Evolutionary conservation across 1,284 basidiomycete species (phyloP), one percentile per base, ranked within the genome.

Genomic region (Boletellus deceptivus): DNA sequence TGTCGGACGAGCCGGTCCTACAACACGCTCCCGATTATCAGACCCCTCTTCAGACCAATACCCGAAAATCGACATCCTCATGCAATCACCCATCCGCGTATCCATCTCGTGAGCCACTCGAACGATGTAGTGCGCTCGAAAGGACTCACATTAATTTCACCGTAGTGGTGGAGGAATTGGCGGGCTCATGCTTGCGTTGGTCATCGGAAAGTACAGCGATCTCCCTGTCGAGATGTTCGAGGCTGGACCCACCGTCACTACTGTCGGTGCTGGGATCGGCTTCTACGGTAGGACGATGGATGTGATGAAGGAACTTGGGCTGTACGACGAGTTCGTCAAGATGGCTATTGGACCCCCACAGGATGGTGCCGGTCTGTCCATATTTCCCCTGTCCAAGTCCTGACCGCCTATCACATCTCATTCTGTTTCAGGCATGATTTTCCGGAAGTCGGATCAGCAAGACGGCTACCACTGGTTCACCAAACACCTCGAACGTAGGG

Each of bases 131-230:
- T 6, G 5, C 14, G 8, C 22, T 40, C 22, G 22, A 13, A 1
- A 3, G 38, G 18, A 31, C 31, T 42, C 9, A 10, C n/a, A 16
- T 37, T 50, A 13, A 54, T 31, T 1, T 41, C 25, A 4, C 35
- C 7, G 1, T 41, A 75, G 73, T 22, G 73, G 73, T 6, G 72
- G 66, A 13, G 73, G 73, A 3, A 67, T 72, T 33, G 72, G 65
- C 3, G 72, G 72, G 2, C 61, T 75, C n/a, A 60, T 59, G 3
- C 62, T 74, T 16, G 73, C 72, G 0, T 55, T 69, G 29, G 56
- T 67, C 2, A 59, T 75, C 11, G 64, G 59, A 0, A 66, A 62
- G 40, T 64, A 64, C 50, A 40, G 49, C 31, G 16, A 25, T 0
- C 55, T 55, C 18, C 53, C 54, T 1, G 51, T 72, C 16, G 65